A percentile compares a stretch with the other conserved stretches of the same genome.
Evolutionary conservation across 345 rosid species (phyloP).

Genomic region (Pseudoturritis turrita): DNA sequence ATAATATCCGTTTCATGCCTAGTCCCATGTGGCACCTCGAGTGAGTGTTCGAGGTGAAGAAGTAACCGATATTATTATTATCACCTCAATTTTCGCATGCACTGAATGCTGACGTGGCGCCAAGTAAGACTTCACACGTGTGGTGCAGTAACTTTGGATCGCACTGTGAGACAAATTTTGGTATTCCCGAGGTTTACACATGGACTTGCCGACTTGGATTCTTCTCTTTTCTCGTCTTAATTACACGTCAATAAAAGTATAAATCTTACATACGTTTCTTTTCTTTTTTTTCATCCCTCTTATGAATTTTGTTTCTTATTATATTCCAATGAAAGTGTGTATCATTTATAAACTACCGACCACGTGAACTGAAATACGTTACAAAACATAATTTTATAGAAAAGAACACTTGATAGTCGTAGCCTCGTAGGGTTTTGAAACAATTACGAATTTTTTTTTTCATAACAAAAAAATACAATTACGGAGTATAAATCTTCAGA

Average conservation of each 20-base stretch:
- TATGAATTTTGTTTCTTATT: not conserved
- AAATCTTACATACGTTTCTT: constrained; percentile 12
- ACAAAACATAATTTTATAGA: not conserved
- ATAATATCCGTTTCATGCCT: no score
- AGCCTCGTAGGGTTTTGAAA: no score
- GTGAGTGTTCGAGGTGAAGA: not conserved
- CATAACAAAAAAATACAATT: no score
- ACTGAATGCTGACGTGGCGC: constrained; percentile 21
- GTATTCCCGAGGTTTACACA: constrained; percentile 26
- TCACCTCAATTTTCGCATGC: constrained; percentile 12
- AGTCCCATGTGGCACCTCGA: no score
- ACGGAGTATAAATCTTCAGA: no score
- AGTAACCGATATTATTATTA: not conserved
- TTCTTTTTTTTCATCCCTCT: not conserved
- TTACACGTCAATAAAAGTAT: not conserved
- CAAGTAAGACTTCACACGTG: constrained; percentile 27
- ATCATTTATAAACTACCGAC: not conserved
- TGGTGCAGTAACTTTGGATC: constrained; percentile 17
- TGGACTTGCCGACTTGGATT: constrained; percentile 31
- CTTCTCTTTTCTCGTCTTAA: constrained; percentile 17
- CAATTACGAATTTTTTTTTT: no score
- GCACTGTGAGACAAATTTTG: constrained; percentile 26
- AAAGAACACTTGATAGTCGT: not conserved
- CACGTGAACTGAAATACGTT: constrained; percentile 1
- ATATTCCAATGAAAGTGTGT: not conserved